Evolutionary conservation across 2,329 filamentous ascomycete genomes (phyloP).

Genomic region (Cryphonectria parasitica): DNA sequence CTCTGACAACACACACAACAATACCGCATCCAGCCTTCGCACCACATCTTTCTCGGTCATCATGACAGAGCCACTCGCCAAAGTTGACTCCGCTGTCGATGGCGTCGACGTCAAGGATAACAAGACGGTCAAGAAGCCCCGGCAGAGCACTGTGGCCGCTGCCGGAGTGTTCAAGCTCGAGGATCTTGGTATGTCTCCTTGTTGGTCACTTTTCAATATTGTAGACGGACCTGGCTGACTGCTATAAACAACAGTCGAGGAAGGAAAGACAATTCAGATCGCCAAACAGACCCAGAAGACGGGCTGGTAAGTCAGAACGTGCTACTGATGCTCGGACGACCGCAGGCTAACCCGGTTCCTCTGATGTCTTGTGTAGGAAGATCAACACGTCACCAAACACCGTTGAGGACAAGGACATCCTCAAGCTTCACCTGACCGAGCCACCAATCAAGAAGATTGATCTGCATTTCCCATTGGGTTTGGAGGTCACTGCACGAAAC

Average conservation of each 20-base stretch:
- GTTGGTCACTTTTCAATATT: not conserved
- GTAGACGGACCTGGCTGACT: conserved; percentile 18
- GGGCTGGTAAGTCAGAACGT: conserved; percentile 72
- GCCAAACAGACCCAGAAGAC: conserved; percentile 84
- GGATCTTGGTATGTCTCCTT: conserved; percentile 73
- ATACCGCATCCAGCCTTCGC: too few species aligned
- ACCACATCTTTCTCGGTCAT: conserved; percentile 29
- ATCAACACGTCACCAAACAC: conserved; percentile 82
- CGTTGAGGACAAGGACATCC: conserved; percentile 80
- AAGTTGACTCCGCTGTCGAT: conserved; percentile 90
- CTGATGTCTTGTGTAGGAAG: conserved; percentile 64
- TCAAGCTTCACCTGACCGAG: conserved; percentile 79
- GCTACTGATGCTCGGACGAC: conserved; percentile 26
- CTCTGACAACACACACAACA: not conserved
- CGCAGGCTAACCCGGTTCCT: not conserved
- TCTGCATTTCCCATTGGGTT: conserved; percentile 84
- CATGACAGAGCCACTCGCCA: conserved; percentile 68
- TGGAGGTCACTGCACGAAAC: conserved; percentile 88
- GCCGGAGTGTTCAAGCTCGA: conserved; percentile 80
- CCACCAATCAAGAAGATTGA: conserved; percentile 94
- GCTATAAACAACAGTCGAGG: conserved; percentile 57
- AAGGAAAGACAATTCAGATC: conserved; percentile 69
- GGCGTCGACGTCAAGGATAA: conserved; percentile 72
- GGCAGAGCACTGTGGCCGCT: conserved; percentile 73
- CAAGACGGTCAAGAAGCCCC: conserved; percentile 66